Percentiles rank a stretch among this genome's conserved stretches.
Conservation (phyloP, 306 rosid genomes). For the Cucurbita argyrosperma region DNA sequence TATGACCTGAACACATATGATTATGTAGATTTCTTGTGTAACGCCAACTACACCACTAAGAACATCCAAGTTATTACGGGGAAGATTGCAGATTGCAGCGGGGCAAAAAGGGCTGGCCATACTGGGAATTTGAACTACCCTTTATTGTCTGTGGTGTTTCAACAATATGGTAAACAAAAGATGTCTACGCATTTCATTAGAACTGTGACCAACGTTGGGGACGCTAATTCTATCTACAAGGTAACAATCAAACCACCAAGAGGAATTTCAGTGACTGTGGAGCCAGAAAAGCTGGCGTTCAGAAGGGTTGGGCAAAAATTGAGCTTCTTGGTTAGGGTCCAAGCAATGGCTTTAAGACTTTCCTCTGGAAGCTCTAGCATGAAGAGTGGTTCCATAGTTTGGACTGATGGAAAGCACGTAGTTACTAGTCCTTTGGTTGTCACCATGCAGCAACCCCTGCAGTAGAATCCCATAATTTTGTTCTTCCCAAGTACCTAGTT, state of each 20-base stretch:
- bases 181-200: conserved; percentile 76
- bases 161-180: conserved; percentile 62
- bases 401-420: conserved; percentile 71
- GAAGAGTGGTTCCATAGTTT: conserved; percentile 50
- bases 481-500: conserved; percentile 15
- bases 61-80: conserved; percentile 53
- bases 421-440: conserved; percentile 81
- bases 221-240: conserved; percentile 46
- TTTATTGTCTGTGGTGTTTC: conserved; percentile 57
- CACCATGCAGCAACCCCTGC: conserved; percentile 82
- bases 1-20: conserved; percentile 42
- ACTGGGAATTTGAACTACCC: conserved; percentile 75
- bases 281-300: conserved; percentile 54
- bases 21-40: conserved; percentile 76
- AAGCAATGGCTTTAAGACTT: conserved; percentile 45
- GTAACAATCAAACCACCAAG: conserved; percentile 38
- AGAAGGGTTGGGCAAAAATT: conserved; percentile 64
- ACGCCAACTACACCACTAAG: conserved; percentile 56
- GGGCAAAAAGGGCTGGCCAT: conserved; percentile 65
- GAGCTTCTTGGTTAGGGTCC: conserved; percentile 74
- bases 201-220: conserved; percentile 76
- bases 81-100: conserved; percentile 49
- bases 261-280: conserved; percentile 45
- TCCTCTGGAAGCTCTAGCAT: conserved; percentile 55
- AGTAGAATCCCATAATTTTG: conserved; percentile 22